Conservation (phyloP, 2,329 filamentous ascomycete species). For the Trichoderma oligosporum region DNA sequence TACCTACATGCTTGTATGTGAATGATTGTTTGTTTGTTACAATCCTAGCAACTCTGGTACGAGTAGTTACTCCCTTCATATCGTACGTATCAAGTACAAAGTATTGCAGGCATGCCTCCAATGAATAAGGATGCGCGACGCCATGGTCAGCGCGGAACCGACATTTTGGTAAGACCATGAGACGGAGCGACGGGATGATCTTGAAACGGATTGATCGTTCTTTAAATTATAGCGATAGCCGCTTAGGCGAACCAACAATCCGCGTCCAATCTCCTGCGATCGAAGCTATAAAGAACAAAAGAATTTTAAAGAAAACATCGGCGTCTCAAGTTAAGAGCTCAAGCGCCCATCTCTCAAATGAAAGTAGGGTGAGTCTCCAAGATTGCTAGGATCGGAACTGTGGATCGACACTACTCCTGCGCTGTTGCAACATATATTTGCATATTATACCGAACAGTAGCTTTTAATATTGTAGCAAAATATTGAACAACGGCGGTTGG, state of each 20-base stretch:
- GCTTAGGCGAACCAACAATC: background rate
- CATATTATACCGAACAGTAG: too few species aligned
- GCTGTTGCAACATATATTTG: background rate
- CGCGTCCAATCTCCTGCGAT: background rate
- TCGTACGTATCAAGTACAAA: background rate
- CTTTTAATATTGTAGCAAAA: background rate
- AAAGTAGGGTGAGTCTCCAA: background rate
- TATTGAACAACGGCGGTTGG: background rate
- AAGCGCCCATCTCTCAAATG: background rate
- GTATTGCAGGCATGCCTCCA: background rate
- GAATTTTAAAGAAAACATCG: too few species aligned
- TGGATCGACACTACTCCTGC: background rate
- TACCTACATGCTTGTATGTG: too few species aligned
- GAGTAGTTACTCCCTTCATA: too few species aligned
- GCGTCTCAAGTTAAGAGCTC: background rate
- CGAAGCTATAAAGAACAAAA: too few species aligned
- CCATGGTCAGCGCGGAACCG: conserved; percentile 6
- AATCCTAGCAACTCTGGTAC: too few species aligned
- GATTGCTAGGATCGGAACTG: background rate
- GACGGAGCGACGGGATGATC: background rate
- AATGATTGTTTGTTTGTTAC: too few species aligned
- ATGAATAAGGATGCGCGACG: background rate
- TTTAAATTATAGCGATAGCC: background rate
- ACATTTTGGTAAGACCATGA: conserved; percentile 2
- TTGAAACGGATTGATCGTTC: background rate